A percentile compares a stretch with the other conserved stretches of the same genome.
Conservation (phyloP, 2,329 filamentous ascomycete species). For the Anisogramma anomala region DNA sequence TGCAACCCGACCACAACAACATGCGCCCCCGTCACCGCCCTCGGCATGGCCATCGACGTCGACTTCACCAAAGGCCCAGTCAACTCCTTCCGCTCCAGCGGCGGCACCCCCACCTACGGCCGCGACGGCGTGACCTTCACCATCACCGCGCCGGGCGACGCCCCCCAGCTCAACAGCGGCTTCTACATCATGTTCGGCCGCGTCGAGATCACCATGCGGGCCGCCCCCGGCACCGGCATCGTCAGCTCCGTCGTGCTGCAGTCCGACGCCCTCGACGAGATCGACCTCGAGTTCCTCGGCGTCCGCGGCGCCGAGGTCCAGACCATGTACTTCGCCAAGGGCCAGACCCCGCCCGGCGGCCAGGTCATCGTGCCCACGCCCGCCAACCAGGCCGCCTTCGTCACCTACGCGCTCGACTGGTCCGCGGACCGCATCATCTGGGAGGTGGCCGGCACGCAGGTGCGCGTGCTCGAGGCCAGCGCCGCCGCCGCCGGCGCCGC, state of each 20-base stretch:
- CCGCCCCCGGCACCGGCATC: slow-evolving; percentile 79
- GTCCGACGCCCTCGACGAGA: slow-evolving; percentile 87
- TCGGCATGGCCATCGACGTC: slow-evolving; percentile 71
- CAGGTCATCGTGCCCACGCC: slow-evolving; percentile 63
- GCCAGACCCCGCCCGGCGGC: slow-evolving; percentile 77
- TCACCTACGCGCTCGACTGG: slow-evolving; percentile 90
- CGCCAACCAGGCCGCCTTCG: slow-evolving; percentile 62
- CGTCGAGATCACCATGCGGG: slow-evolving; percentile 74
- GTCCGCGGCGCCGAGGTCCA: slow-evolving; percentile 68
- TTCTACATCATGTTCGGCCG: slow-evolving; percentile 99
- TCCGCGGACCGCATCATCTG: slow-evolving; percentile 74
- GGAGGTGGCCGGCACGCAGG: slow-evolving; percentile 66
- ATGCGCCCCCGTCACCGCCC: slow-evolving; percentile 66
- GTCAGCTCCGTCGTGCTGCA: slow-evolving; percentile 86
- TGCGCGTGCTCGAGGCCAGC: slow-evolving; percentile 61
- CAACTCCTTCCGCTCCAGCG: slow-evolving; percentile 61
- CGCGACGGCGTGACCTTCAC: slow-evolving; percentile 71
- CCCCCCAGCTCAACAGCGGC: slow-evolving; percentile 74
- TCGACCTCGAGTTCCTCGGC: slow-evolving; percentile 95
- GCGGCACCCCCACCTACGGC: slow-evolving; percentile 61
- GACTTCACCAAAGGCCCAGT: slow-evolving; percentile 73
- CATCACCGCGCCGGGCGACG: slow-evolving; percentile 64
- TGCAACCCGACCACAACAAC: slow-evolving; percentile 23
- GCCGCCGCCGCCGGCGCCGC: too few relatives aligned
- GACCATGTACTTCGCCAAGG: slow-evolving; percentile 95